Conservation (phyloP, 73 alveolate genomes). For the Paramecium biaurelia region DNA sequence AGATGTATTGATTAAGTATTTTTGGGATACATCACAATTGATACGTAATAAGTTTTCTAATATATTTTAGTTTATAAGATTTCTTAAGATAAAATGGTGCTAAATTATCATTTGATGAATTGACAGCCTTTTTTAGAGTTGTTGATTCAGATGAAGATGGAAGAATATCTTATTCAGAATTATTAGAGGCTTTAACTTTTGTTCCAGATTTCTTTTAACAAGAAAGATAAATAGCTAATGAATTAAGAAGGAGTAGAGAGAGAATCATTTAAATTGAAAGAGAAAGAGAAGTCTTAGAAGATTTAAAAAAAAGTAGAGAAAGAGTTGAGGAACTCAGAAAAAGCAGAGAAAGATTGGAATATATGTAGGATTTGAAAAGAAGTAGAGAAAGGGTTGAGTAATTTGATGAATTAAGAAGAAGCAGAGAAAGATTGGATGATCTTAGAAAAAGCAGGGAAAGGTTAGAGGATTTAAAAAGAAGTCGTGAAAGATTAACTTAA, state of each 20-base stretch:
- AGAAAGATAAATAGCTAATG: slow-evolving; percentile 44
- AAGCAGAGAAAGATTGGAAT: slow-evolving; percentile 42
- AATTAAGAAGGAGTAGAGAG: slow-evolving; percentile 48
- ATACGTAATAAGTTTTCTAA: not conserved
- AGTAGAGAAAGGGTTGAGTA: slow-evolving; percentile 41
- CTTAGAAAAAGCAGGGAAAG: slow-evolving; percentile 43
- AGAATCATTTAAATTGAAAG: slow-evolving; percentile 31
- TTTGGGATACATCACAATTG: slow-evolving; percentile 29
- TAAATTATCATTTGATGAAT: slow-evolving; percentile 5
- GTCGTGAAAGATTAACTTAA: slow-evolving; percentile 10
- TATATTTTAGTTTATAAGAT: not conserved
- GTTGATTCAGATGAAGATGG: slow-evolving; percentile 52
- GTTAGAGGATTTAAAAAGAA: slow-evolving; percentile 20
- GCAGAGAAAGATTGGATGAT: slow-evolving; percentile 51
- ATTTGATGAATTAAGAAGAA: slow-evolving; percentile 25
- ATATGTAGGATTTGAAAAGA: slow-evolving; percentile 5
- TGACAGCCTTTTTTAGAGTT: slow-evolving; percentile 30
- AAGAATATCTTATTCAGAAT: slow-evolving; percentile 45
- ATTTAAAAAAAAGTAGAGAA: slow-evolving; percentile 8
- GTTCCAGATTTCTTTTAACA: slow-evolving; percentile 30
- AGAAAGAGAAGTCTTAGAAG: not conserved
- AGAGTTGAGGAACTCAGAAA: slow-evolving; percentile 17
- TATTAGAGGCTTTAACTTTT: slow-evolving; percentile 38
- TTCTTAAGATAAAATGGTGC: slow-evolving; percentile 41
- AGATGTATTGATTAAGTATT: slow-evolving; percentile 5